Evolutionary conservation across 768 basidiomycete genomes (phyloP).

Genomic region (Phaffia australis): DNA sequence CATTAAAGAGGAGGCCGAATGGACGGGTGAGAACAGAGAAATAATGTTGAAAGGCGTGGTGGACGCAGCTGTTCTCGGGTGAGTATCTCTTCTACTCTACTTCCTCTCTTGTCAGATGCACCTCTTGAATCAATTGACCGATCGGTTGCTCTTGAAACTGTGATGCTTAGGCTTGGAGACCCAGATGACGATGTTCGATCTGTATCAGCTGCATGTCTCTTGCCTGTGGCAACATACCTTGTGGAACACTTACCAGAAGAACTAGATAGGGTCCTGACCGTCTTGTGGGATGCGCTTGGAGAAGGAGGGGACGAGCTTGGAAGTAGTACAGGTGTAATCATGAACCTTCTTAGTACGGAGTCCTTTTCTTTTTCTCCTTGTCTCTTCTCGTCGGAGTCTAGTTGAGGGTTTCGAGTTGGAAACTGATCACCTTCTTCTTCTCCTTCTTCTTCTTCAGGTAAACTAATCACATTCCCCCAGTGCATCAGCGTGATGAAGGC

Average conservation of each 20-base stretch:
- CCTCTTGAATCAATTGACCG: background rate
- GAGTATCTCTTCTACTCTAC: constrained; percentile 31
- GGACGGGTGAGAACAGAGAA: constrained; percentile 2
- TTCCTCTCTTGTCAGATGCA: background rate
- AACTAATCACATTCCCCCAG: constrained; percentile 63
- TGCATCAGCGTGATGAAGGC: constrained; percentile 68
- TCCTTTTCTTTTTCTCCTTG: background rate
- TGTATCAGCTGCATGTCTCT: constrained; percentile 80
- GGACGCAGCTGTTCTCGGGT: constrained; percentile 85
- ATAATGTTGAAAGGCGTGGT: constrained; percentile 66
- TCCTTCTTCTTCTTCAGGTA: constrained; percentile 45
- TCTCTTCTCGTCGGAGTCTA: background rate
- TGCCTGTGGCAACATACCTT: constrained; percentile 74
- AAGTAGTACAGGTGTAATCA: constrained; percentile 90
- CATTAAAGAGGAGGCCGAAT: constrained; percentile 29
- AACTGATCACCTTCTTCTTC: background rate
- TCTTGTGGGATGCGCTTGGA: constrained; percentile 79
- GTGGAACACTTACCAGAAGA: constrained; percentile 59
- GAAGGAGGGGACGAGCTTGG: constrained; percentile 95
- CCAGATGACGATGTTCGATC: constrained; percentile 91
- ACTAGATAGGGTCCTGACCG: constrained; percentile 61
- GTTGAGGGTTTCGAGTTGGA: background rate
- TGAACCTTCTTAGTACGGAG: constrained; percentile 79
- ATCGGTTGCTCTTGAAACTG: background rate
- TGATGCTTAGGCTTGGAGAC: constrained; percentile 58